phyloP scores from a whole-genome alignment of 1,284 basidiomycete genomes.

The Pyrrhoderma noxium region DNA sequence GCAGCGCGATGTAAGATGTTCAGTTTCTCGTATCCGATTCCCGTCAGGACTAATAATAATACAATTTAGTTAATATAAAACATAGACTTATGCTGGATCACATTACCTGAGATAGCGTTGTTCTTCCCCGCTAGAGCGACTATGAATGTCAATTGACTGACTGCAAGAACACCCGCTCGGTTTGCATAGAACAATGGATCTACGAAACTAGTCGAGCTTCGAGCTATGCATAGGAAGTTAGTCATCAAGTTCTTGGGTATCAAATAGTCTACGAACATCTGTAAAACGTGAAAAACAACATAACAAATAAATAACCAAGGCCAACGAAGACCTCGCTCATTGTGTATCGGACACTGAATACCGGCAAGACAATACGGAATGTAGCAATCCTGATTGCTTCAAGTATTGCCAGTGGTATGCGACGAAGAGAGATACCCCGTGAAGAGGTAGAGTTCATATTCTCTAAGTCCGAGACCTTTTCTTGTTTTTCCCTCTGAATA shows the following conservation, averaged over 20 bases:
- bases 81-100: neutral
- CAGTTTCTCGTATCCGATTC: constrained; percentile 39
- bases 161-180: constrained; percentile 33
- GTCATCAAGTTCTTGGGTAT: neutral
- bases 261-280: constrained; percentile 2
- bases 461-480: neutral
- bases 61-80: neutral
- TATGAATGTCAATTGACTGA: constrained; percentile 37
- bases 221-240: neutral
- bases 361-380: constrained; percentile 3
- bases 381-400: constrained; percentile 1
- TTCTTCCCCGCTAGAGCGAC: constrained; percentile 41
- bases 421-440: neutral
- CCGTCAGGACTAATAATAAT: constrained; percentile 31
- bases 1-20: constrained; percentile 32
- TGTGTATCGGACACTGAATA: neutral
- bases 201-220: neutral
- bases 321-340: constrained; percentile 5
- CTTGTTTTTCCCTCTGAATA: no score
- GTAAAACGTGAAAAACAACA: constrained; percentile 8
- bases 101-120: constrained; percentile 37
- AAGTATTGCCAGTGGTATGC: constrained; percentile 7
- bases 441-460: neutral
- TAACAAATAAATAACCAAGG: constrained; percentile 2
- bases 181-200: constrained; percentile 20